Evolutionary conservation across 2,329 filamentous ascomycete genomes (phyloP).

Genomic region (Curvularia lunata): DNA sequence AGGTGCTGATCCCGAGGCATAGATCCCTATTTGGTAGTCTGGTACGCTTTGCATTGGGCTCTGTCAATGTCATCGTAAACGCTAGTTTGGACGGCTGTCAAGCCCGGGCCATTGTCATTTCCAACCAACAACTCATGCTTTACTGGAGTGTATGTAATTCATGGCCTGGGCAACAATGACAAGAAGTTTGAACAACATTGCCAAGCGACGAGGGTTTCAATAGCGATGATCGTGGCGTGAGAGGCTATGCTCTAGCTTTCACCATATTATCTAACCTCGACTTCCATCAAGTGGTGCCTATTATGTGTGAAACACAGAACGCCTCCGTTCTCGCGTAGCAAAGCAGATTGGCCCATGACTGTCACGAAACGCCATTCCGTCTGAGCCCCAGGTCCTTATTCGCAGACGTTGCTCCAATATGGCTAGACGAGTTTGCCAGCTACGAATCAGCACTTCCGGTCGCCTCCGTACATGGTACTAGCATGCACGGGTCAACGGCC

Average conservation of each 20-base stretch:
- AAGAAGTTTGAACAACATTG: neutral
- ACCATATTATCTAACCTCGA: neutral
- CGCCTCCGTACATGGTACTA: neutral
- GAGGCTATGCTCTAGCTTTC: neutral
- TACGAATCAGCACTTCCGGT: slow-evolving; percentile 1
- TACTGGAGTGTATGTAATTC: neutral
- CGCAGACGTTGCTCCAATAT: neutral
- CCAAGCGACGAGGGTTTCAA: slow-evolving; percentile 1
- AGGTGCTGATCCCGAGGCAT: no score
- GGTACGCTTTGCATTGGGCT: neutral
- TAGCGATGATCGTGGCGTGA: neutral
- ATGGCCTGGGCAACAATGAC: neutral
- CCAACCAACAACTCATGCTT: neutral
- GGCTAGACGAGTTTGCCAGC: neutral
- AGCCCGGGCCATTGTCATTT: neutral
- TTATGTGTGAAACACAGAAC: neutral
- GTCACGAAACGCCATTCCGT: neutral
- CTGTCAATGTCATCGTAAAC: neutral
- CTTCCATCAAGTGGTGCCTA: neutral
- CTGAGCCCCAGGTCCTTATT: slow-evolving; percentile 3
- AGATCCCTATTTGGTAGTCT: neutral
- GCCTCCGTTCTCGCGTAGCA: neutral
- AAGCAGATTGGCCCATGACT: neutral
- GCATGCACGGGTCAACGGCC: neutral
- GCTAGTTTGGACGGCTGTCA: neutral